Percentiles rank a stretch among this genome's conserved stretches.
phyloP scores from a whole-genome alignment of 2,329 filamentous ascomycete species.

The Claviceps africana region DNA sequence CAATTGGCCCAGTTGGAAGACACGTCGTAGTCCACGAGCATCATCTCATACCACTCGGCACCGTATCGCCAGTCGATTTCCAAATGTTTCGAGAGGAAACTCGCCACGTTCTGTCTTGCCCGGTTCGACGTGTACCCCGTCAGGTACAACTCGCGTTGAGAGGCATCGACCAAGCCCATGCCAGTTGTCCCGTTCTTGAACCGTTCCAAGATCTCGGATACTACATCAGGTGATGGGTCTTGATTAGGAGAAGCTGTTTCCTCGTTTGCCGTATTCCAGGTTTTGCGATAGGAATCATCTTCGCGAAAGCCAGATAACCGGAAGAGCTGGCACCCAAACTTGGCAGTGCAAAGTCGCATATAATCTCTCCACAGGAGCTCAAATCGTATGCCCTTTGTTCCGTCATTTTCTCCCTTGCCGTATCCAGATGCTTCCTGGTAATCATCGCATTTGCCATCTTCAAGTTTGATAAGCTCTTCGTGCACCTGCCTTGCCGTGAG shows the following conservation, averaged over 20 bases:
- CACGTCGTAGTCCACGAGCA: slow-evolving; percentile 63
- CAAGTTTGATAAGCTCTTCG: slow-evolving; percentile 50
- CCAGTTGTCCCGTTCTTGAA: slow-evolving; percentile 57
- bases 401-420: slow-evolving; percentile 56
- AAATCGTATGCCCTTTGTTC: slow-evolving; percentile 54
- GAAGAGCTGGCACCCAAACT: slow-evolving; percentile 55
- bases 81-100: slow-evolving; percentile 58
- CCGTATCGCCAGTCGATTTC: slow-evolving; percentile 68
- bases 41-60: slow-evolving; percentile 69
- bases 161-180: slow-evolving; percentile 64
- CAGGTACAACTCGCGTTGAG: slow-evolving; percentile 56
- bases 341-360: slow-evolving; percentile 61
- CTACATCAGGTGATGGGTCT: slow-evolving; percentile 26
- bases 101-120: slow-evolving; percentile 62
- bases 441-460: slow-evolving; percentile 40
- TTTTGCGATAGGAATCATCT: slow-evolving; percentile 24
- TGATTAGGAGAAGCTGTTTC: slow-evolving; percentile 21
- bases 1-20: slow-evolving; percentile 70
- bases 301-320: slow-evolving; percentile 47
- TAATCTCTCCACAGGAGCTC: slow-evolving; percentile 72
- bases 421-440: slow-evolving; percentile 39
- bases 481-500: slow-evolving; percentile 63
- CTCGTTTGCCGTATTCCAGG: slow-evolving; percentile 34
- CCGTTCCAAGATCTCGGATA: slow-evolving; percentile 37
- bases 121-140: slow-evolving; percentile 71